Evolutionary conservation across 2,329 filamentous ascomycete species (phyloP).

Genomic region (Bisporella sp.): DNA sequence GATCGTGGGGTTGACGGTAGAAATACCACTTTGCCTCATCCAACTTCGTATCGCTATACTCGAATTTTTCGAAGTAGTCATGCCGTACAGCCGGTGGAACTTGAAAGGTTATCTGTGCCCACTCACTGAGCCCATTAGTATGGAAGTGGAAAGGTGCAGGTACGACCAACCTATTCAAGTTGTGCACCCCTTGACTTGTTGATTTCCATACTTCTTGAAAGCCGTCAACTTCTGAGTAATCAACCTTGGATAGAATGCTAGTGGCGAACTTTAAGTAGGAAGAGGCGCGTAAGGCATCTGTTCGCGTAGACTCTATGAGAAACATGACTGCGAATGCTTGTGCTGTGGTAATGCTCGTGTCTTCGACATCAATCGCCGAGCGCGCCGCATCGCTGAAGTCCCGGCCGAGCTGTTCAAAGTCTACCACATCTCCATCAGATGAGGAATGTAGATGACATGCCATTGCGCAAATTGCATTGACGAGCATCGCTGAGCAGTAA

Average conservation of each 20-base stretch:
- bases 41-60: conserved; percentile 9
- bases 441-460: conserved; percentile 24
- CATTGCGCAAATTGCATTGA: conserved; percentile 29
- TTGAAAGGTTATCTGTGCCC: conserved; percentile 27
- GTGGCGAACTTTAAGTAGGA: conserved; percentile 24
- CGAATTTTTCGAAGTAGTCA: conserved; percentile 5
- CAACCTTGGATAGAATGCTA: conserved; percentile 13
- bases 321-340: conserved; percentile 28
- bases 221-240: conserved; percentile 10
- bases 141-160: background rate
- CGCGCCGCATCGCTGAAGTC: conserved; percentile 23
- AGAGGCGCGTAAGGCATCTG: conserved; percentile 20
- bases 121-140: conserved; percentile 25
- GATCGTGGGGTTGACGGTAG: conserved; percentile 17
- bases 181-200: conserved; percentile 25
- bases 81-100: conserved; percentile 8
- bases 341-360: conserved; percentile 20
- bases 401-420: conserved; percentile 19
- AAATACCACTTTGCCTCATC: conserved; percentile 21
- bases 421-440: conserved; percentile 13
- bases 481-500: conserved; percentile 24
- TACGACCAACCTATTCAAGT: conserved; percentile 26
- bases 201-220: conserved; percentile 22
- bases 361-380: conserved; percentile 15
- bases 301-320: conserved; percentile 22